A percentile compares a stretch with the other conserved stretches of the same genome.
These are phyloP conservation scores for Eleusine indica DNA, from an alignment of 176 grass and related monocot genomes.

Conservation along the genomic window DNA sequence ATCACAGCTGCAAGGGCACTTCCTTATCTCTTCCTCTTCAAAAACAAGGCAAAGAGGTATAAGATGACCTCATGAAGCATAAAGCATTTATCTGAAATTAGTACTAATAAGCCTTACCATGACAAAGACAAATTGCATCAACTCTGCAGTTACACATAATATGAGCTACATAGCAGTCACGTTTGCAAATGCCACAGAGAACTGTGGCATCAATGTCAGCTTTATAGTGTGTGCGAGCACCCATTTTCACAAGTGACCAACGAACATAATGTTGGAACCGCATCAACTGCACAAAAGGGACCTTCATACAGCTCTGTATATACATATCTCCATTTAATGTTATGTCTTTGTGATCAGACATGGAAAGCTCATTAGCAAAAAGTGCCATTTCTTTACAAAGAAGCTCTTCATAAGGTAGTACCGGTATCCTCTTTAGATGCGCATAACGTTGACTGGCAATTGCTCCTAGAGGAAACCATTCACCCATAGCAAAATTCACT, in stretches of 20 bases:
- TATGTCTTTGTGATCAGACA: conserved; percentile 27
- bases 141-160: conserved; percentile 79
- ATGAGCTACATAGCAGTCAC: conserved; percentile 85
- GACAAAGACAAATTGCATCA: conserved; percentile 81
- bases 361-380: conserved; percentile 50
- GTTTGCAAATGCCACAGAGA: conserved; percentile 76
- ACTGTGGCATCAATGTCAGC: conserved; percentile 46
- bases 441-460: conserved; percentile 86
- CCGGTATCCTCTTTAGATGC: conserved; percentile 70
- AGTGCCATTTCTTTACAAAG: conserved; percentile 74
- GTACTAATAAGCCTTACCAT: conserved; percentile 66
- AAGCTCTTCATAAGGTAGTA: conserved; percentile 91
- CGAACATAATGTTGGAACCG: conserved; percentile 58
- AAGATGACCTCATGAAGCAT: conserved; percentile 14
- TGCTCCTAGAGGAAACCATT: conserved; percentile 89
- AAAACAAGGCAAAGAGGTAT: conserved; percentile 48
- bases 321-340: conserved; percentile 34
- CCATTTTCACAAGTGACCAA: conserved; percentile 65
- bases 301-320: conserved; percentile 51
- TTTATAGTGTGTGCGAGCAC: conserved; percentile 59
- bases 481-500: conserved; percentile 82
- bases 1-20: conserved; percentile 60
- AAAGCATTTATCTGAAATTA: conserved; percentile 17
- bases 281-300: conserved; percentile 84
- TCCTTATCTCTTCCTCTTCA: conserved; percentile 77